phyloP scores from a whole-genome alignment of 2,329 filamentous ascomycete species.

The Sclerotinia minor region DNA sequence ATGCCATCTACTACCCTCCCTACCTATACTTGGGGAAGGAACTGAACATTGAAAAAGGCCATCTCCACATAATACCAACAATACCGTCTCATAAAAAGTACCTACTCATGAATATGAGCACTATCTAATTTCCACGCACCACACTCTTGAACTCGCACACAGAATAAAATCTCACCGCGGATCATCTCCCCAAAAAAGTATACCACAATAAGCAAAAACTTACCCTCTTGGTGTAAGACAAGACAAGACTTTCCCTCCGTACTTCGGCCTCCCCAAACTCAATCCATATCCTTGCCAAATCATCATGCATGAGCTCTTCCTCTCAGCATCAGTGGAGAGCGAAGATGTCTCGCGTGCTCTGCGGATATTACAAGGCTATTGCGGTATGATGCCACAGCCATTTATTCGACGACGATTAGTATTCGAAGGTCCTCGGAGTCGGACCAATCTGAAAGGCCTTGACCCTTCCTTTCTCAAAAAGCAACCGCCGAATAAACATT shows the following conservation, averaged over 20 bases:
- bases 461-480: conserved; percentile 30
- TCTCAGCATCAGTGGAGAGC: conserved; percentile 54
- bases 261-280: conserved; percentile 18
- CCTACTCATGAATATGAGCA: not conserved
- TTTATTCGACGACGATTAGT: conserved; percentile 54
- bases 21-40: no score
- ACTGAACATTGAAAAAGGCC: not conserved
- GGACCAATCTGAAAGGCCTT: conserved; percentile 33
- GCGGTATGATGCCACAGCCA: conserved; percentile 55
- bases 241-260: conserved; percentile 1
- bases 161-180: not conserved
- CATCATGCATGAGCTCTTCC: conserved; percentile 60
- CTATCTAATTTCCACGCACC: not conserved
- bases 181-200: not conserved
- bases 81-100: not conserved
- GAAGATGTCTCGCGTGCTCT: conserved; percentile 52
- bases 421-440: conserved; percentile 50
- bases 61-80: not conserved
- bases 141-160: not conserved
- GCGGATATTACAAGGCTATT: conserved; percentile 57
- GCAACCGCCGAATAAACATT: conserved; percentile 30
- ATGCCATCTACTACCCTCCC: not conserved
- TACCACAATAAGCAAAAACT: conserved; percentile 15
- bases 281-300: conserved; percentile 16
- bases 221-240: not conserved